Evolutionary conservation across 805 yeast species (phyloP).

Genomic region (Candida bentonensis): DNA sequence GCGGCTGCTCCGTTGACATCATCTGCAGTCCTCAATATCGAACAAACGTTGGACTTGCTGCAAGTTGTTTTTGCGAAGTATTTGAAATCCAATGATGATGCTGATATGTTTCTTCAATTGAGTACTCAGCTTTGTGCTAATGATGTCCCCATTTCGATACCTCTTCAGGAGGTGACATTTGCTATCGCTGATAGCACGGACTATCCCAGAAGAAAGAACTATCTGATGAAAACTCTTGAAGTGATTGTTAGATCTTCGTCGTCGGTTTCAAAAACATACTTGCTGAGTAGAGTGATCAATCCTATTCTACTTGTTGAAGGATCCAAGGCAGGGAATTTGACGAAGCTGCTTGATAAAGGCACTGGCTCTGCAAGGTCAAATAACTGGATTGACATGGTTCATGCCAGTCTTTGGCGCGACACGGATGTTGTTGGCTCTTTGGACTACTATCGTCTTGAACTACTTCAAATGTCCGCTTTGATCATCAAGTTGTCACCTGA

Average conservation of each 20-base stretch:
- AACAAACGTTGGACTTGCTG: slow-evolving; percentile 50
- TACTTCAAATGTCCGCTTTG: slow-evolving; percentile 68
- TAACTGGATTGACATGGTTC: slow-evolving; percentile 52
- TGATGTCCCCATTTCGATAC: not conserved
- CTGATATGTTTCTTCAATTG: slow-evolving; percentile 26
- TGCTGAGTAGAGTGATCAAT: slow-evolving; percentile 32
- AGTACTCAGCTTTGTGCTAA: slow-evolving; percentile 14
- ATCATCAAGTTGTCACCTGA: slow-evolving; percentile 56
- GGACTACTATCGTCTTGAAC: slow-evolving; percentile 62
- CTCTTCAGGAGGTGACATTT: not conserved
- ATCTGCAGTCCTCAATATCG: slow-evolving; percentile 52
- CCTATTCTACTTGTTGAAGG: slow-evolving; percentile 54
- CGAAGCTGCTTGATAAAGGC: slow-evolving; percentile 27
- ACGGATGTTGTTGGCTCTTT: slow-evolving; percentile 48
- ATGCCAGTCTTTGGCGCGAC: slow-evolving; percentile 56
- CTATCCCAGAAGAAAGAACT: slow-evolving; percentile 30
- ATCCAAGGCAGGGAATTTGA: slow-evolving; percentile 32
- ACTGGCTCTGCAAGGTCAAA: slow-evolving; percentile 14
- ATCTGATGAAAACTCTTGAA: slow-evolving; percentile 37
- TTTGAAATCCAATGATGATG: slow-evolving; percentile 23
- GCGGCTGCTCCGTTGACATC: slow-evolving; percentile 35
- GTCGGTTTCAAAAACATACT: not conserved
- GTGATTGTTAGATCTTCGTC: slow-evolving; percentile 13
- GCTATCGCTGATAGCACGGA: slow-evolving; percentile 19
- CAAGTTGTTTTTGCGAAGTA: slow-evolving; percentile 34